These are phyloP conservation scores for Gonapodya prolifera DNA, from an alignment of 192 early-diverging fungal species.

Conservation along the genomic window DNA sequence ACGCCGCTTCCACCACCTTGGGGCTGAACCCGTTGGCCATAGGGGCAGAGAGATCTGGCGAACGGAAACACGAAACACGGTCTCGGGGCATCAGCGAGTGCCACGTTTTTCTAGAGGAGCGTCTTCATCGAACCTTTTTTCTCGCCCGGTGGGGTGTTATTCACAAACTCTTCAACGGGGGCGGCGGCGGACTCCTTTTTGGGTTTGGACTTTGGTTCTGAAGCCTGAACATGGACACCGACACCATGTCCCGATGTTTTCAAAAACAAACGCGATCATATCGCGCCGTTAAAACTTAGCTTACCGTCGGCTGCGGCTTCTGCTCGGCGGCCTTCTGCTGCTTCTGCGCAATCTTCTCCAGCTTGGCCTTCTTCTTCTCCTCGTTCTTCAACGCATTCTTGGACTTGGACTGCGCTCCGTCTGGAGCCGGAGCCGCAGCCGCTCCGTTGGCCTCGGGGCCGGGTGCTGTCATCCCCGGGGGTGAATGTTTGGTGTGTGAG, in stretches of 20 bases:
- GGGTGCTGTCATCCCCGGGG: no score
- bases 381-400: constrained; percentile 41
- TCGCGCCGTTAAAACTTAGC: constrained; percentile 3
- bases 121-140: constrained; percentile 71
- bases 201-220: constrained; percentile 26
- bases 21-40: constrained; percentile 82
- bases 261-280: no score
- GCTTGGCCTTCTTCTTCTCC: constrained; percentile 86
- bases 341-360: constrained; percentile 84
- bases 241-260: constrained; percentile 2
- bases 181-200: constrained; percentile 39
- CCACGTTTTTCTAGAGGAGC: neutral
- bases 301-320: constrained; percentile 8
- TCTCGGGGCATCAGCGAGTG: neutral
- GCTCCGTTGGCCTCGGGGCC: no score
- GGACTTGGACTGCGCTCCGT: neutral
- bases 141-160: constrained; percentile 73
- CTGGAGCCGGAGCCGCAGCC: neutral
- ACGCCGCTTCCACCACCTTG: constrained; percentile 79
- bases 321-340: constrained; percentile 30
- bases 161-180: constrained; percentile 53
- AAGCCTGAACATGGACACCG: neutral
- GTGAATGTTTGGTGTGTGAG: no score
- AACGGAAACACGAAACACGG: neutral
- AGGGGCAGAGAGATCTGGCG: constrained; percentile 50